These are phyloP conservation scores for Marasmius sp. DNA, from an alignment of 1,284 basidiomycete species.

Conservation along the genomic window DNA sequence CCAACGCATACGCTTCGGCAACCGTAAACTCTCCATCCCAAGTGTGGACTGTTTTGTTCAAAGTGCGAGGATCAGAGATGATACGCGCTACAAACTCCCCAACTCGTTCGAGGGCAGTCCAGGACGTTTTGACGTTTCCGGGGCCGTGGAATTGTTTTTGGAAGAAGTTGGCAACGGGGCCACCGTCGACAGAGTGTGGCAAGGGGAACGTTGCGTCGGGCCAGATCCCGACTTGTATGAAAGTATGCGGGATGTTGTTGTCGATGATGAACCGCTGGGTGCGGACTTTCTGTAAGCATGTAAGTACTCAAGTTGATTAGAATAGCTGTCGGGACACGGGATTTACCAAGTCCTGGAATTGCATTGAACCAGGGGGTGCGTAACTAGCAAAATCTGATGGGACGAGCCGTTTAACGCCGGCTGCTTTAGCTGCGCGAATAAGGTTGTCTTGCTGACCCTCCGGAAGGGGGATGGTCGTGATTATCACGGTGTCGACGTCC, in stretches of 20 bases:
- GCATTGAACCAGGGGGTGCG: neutral
- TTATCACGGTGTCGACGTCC: slow-evolving; percentile 1
- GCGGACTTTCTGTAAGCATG: slow-evolving; percentile 8
- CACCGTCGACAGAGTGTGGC: neutral
- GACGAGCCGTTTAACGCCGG: slow-evolving; percentile 7
- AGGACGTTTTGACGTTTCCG: slow-evolving; percentile 10
- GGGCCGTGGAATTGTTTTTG: neutral
- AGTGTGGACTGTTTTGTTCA: slow-evolving; percentile 7
- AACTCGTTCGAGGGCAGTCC: slow-evolving; percentile 6
- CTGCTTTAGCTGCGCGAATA: slow-evolving; percentile 6
- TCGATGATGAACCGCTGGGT: slow-evolving; percentile 7
- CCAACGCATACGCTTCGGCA: neutral
- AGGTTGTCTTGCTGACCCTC: slow-evolving; percentile 1
- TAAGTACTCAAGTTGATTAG: neutral
- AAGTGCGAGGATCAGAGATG: slow-evolving; percentile 13
- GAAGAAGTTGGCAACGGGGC: neutral
- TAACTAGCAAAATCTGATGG: slow-evolving; percentile 8
- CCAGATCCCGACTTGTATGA: slow-evolving; percentile 15
- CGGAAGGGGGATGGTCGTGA: neutral
- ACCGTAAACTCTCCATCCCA: neutral
- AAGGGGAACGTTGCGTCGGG: neutral
- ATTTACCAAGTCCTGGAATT: neutral
- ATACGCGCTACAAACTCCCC: slow-evolving; percentile 13
- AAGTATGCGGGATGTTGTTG: slow-evolving; percentile 8
- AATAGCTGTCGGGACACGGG: neutral